Evolutionary conservation across 768 basidiomycete species (phyloP), one percentile per base, ranked within the genome.

Genomic region (Amanita brunnescens): DNA sequence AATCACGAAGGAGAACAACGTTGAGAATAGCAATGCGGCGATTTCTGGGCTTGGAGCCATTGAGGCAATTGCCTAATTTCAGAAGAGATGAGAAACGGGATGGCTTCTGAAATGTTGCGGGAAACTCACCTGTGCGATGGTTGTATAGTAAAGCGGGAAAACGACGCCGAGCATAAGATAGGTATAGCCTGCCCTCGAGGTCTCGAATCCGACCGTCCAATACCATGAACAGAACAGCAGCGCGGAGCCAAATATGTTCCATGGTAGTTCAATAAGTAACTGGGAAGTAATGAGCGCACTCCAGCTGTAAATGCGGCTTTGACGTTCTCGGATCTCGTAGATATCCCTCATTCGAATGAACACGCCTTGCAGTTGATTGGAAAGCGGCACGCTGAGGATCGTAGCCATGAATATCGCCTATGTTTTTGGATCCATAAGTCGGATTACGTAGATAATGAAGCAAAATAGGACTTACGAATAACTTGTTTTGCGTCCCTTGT

Each of bases 141-240:
- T 77, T 10, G 78, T 78, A 56, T 79, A 83, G 56, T 81, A 86
- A 0, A 79, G 29, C 5, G 82, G 79, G 59, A 76, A 83, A 20
- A 80, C 55, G 23, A 85, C 55, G 16, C 69, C 74, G 21, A 80
- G 54, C 57, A 79, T 65, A 5, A 85, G 70, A 59, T 71, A 83
- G 2, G 77, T 78, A 58, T 77, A 84, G n/a, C 75, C 84, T 3
- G 73, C 81, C 33, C 82, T 67, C 10, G 70, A 68, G 1, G 64
- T 67, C 7, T 70, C 68, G 58, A 80, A 81, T 0, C 83, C 83
- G 45, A 84, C 79, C 4, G 82, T 81, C 78, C 79, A 85, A 64
- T 75, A 86, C 83, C 83, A 87, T 57, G 75, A 78, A 47, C 83
- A 57, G 67, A 78, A 87, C 65, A 81, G 74, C 10, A 86, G 49